Evolutionary conservation across 129 eudicot genomes (phyloP).

Genomic region (Flaveria sonorensis): DNA sequence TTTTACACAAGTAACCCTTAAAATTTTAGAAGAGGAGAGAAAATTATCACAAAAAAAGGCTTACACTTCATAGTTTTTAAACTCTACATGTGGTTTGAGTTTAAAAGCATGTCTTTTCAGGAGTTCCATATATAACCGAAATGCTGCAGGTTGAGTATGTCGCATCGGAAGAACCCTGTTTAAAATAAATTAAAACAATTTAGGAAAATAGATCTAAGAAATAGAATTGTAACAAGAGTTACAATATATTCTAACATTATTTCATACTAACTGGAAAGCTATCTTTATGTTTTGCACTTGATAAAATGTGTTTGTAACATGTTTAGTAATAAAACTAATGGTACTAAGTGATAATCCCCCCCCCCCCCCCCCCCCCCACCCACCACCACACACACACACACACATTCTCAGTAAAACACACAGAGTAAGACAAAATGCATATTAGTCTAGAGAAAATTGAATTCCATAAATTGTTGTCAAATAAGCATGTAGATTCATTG

Average conservation of each 20-base stretch:
- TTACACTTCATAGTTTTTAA: slow-evolving; percentile 63
- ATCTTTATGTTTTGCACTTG: slow-evolving; percentile 7
- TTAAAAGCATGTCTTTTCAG: slow-evolving; percentile 69
- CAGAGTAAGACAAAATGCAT: too few relatives aligned
- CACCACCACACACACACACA: background rate
- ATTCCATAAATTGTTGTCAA: slow-evolving; percentile 5
- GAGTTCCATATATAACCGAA: slow-evolving; percentile 90
- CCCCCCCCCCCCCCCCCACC: slow-evolving; percentile 11
- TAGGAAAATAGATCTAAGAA: background rate
- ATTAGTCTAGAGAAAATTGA: background rate
- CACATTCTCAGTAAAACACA: too few relatives aligned
- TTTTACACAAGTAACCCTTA: slow-evolving; percentile 1
- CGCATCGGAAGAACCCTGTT: slow-evolving; percentile 80
- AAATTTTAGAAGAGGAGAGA: background rate
- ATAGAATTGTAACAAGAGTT: background rate
- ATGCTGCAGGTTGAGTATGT: slow-evolving; percentile 70
- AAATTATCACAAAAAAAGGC: slow-evolving; percentile 23
- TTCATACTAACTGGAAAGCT: background rate
- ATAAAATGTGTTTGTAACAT: slow-evolving; percentile 7
- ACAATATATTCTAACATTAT: background rate
- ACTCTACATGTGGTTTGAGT: slow-evolving; percentile 49
- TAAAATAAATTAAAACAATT: background rate
- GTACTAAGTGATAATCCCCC: background rate
- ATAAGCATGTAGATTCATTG: slow-evolving; percentile 16
- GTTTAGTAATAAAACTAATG: background rate